Conservation (phyloP, 2,329 filamentous ascomycete species). For the Cordyceps fumosorosea region DNA sequence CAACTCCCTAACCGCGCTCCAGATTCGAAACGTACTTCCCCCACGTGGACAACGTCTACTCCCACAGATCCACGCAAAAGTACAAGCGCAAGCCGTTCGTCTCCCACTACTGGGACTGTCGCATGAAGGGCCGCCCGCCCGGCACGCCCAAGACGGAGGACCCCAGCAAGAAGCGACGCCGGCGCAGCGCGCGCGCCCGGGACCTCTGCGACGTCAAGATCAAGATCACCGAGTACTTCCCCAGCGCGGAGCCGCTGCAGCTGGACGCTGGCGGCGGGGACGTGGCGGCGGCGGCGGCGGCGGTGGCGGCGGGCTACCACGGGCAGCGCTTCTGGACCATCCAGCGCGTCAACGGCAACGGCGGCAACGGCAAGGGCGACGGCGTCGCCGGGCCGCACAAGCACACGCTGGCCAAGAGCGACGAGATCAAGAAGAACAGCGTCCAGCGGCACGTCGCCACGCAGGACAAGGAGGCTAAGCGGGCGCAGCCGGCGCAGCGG, state of each 20-base stretch:
- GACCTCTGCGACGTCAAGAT: conserved; percentile 85
- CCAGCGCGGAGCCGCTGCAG: conserved; percentile 37
- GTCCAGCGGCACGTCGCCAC: conserved; percentile 60
- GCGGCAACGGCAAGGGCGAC: conserved; percentile 64
- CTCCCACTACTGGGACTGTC: conserved; percentile 80
- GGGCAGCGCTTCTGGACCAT: conserved; percentile 63
- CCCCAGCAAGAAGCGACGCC: conserved; percentile 75
- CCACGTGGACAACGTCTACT: conserved; percentile 79
- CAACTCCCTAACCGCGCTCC: background rate
- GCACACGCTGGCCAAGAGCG: conserved; percentile 65
- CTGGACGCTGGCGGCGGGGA: conserved; percentile 17
- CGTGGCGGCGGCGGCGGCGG: conserved; percentile 13
- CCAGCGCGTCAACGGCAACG: conserved; percentile 71
- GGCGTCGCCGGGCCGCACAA: conserved; percentile 67
- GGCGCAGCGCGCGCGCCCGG: conserved; percentile 65
- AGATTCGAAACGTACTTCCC: conserved; percentile 78
- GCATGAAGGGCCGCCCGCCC: conserved; percentile 70
- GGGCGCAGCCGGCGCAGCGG: conserved; percentile 60
- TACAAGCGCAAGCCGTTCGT: conserved; percentile 80
- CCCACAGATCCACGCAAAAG: conserved; percentile 71
- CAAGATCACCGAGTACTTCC: conserved; percentile 73
- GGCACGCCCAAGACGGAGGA: conserved; percentile 75
- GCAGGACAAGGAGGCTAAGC: conserved; percentile 60
- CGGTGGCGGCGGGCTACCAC: conserved; percentile 32
- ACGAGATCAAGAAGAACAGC: conserved; percentile 75